phyloP scores from a whole-genome alignment of 208 protist genomes.

The Tritrichomonas musculus region DNA sequence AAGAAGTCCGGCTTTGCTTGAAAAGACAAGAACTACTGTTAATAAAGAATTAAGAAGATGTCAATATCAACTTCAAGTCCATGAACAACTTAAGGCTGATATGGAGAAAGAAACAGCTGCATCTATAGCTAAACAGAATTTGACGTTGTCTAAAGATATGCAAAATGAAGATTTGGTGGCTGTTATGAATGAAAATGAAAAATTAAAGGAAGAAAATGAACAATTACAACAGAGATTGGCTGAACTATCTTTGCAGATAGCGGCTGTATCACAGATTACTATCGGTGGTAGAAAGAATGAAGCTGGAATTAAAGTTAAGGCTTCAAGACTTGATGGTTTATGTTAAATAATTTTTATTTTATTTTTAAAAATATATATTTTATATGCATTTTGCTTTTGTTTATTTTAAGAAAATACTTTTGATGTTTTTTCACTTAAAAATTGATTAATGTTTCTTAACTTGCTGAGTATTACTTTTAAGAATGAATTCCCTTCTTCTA shows the following conservation, averaged over 20 bases:
- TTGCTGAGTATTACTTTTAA: too few relatives aligned
- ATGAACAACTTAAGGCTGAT: not conserved
- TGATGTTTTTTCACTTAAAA: too few relatives aligned
- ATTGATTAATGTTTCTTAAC: too few relatives aligned
- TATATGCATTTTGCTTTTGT: too few relatives aligned
- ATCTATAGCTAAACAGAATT: not conserved
- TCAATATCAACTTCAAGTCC: not conserved
- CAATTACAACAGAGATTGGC: not conserved
- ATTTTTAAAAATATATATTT: too few relatives aligned
- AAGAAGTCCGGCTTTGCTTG: not conserved
- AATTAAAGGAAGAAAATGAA: slow-evolving; percentile 22
- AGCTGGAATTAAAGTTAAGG: not conserved
- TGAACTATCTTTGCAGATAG: not conserved
- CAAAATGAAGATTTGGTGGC: not conserved
- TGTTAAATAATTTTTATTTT: too few relatives aligned
- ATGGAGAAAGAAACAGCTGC: not conserved
- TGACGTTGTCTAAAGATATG: not conserved
- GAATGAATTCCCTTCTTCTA: too few relatives aligned
- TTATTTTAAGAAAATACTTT: too few relatives aligned
- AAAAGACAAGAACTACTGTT: not conserved
- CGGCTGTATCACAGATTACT: slow-evolving; percentile 17
- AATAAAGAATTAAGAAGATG: slow-evolving; percentile 2
- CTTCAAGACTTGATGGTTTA: slow-evolving; percentile 7
- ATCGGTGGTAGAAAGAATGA: not conserved
- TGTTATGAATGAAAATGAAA: not conserved